Conservation (phyloP, 2,329 filamentous ascomycete species). For the Epichloe amarillans region DNA sequence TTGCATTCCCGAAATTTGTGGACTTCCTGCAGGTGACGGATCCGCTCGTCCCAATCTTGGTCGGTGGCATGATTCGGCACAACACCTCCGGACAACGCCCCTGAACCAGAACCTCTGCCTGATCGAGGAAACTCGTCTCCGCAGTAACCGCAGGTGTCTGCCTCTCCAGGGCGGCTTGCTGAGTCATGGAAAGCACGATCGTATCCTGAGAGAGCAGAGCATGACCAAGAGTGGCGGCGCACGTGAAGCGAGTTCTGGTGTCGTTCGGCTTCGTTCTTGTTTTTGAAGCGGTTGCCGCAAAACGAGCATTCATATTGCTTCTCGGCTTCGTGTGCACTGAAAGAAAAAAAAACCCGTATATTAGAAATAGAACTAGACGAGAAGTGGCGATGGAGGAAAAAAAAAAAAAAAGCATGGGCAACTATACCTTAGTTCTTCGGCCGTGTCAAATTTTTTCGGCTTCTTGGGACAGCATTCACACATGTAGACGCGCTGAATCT, state of each 20-base stretch:
- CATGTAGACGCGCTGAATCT: slow-evolving; percentile 44
- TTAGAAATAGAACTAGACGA: slow-evolving; percentile 10
- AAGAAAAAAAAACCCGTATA: not conserved
- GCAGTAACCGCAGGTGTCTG: slow-evolving; percentile 87
- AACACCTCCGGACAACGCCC: slow-evolving; percentile 21
- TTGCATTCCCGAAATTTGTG: slow-evolving; percentile 99
- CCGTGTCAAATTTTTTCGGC: slow-evolving; percentile 88
- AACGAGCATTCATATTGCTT: slow-evolving; percentile 93
- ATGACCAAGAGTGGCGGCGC: slow-evolving; percentile 91
- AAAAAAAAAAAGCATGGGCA: not conserved
- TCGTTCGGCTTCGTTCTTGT: slow-evolving; percentile 94
- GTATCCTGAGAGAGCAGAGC: slow-evolving; percentile 66
- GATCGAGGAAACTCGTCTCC: slow-evolving; percentile 68
- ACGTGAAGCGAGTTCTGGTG: slow-evolving; percentile 94
- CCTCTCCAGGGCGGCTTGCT: slow-evolving; percentile 47
- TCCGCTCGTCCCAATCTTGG: slow-evolving; percentile 75
- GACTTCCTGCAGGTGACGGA: slow-evolving; percentile 75
- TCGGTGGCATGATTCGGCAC: slow-evolving; percentile 46
- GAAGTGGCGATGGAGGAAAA: too few relatives aligned
- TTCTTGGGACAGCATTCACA: slow-evolving; percentile 97
- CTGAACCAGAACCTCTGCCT: slow-evolving; percentile 25
- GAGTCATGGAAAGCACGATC: slow-evolving; percentile 81
- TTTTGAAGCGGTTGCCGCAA: slow-evolving; percentile 93
- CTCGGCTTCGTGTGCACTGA: slow-evolving; percentile 76
- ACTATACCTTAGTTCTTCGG: slow-evolving; percentile 69